Evolutionary conservation across 106 monocot genomes (phyloP).

Genomic region (Allium fistulosum): DNA sequence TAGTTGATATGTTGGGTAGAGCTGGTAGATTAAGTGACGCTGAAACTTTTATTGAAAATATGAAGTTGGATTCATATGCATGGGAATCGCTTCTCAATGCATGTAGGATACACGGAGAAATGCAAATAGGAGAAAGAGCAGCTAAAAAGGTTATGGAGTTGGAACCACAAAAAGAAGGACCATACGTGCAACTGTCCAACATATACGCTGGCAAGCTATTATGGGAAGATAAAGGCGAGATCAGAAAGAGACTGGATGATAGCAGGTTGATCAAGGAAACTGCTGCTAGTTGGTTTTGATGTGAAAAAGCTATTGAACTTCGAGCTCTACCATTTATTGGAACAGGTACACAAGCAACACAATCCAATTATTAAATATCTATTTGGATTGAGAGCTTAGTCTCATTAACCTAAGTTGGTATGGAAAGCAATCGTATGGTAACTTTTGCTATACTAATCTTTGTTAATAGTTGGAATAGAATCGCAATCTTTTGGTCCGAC

Average conservation of each 20-base stretch:
- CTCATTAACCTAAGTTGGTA: too few species aligned
- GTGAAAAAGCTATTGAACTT: too few species aligned
- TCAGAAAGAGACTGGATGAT: constrained; percentile 43
- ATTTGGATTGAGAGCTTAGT: too few species aligned
- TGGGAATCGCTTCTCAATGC: constrained; percentile 72
- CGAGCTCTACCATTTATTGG: background rate
- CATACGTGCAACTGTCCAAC: constrained; percentile 57
- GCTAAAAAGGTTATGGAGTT: constrained; percentile 50
- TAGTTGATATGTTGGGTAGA: constrained; percentile 64
- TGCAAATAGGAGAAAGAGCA: constrained; percentile 40
- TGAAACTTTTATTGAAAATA: constrained; percentile 44
- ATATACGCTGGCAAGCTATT: constrained; percentile 49
- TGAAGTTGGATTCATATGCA: constrained; percentile 36
- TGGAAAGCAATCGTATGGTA: too few species aligned
- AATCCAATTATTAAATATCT: too few species aligned
- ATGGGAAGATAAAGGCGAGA: constrained; percentile 53
- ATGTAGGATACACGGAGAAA: constrained; percentile 62
- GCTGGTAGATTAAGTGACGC: constrained; percentile 61
- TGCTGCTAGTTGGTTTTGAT: constrained; percentile 45
- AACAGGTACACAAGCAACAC: too few species aligned
- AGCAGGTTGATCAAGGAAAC: constrained; percentile 35
- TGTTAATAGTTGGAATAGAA: too few species aligned
- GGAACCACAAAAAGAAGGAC: constrained; percentile 32
- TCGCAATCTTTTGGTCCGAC: too few species aligned
- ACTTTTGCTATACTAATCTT: too few species aligned